Percentiles rank a stretch among this genome's conserved stretches.
Evolutionary conservation across 2,329 filamentous ascomycete genomes (phyloP).

Genomic region (Ceratocystis harringtonii): DNA sequence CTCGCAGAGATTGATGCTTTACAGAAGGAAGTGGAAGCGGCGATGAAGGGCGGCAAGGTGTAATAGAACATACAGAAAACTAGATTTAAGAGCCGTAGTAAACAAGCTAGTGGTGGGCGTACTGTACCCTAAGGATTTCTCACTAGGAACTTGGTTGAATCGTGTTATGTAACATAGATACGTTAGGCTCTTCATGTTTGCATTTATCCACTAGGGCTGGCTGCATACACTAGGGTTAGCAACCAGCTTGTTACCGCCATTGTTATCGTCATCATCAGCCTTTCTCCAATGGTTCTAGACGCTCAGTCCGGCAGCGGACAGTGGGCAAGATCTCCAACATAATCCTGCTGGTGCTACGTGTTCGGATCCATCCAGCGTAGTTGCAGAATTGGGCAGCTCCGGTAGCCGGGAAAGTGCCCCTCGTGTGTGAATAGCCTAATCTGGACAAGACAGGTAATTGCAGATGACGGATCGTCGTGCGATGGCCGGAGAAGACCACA

Average conservation of each 20-base stretch:
- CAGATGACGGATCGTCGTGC: not conserved
- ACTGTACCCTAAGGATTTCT: too few relatives aligned
- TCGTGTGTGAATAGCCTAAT: not conserved
- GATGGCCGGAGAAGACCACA: not conserved
- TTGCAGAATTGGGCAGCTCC: not conserved
- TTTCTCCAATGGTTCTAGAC: not conserved
- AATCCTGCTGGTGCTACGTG: not conserved
- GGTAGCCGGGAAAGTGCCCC: not conserved
- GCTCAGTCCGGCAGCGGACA: not conserved
- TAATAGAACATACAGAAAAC: not conserved
- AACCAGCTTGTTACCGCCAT: not conserved
- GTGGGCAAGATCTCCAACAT: not conserved
- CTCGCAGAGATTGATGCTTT: conserved; percentile 57
- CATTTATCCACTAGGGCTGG: not conserved
- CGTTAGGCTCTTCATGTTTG: not conserved
- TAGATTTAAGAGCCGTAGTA: too few relatives aligned
- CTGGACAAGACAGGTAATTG: not conserved
- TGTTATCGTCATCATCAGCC: too few relatives aligned
- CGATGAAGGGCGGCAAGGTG: conserved; percentile 11
- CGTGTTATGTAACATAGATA: not conserved
- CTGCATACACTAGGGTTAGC: not conserved
- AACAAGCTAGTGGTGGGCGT: too few relatives aligned
- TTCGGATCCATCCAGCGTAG: not conserved
- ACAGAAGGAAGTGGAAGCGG: conserved; percentile 60
- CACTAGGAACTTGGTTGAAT: not conserved